A percentile compares a stretch with the other conserved stretches of the same genome.
These are phyloP conservation scores for Neonectria punicea DNA, from an alignment of 2,329 filamentous ascomycete genomes.

Conservation along the genomic window DNA sequence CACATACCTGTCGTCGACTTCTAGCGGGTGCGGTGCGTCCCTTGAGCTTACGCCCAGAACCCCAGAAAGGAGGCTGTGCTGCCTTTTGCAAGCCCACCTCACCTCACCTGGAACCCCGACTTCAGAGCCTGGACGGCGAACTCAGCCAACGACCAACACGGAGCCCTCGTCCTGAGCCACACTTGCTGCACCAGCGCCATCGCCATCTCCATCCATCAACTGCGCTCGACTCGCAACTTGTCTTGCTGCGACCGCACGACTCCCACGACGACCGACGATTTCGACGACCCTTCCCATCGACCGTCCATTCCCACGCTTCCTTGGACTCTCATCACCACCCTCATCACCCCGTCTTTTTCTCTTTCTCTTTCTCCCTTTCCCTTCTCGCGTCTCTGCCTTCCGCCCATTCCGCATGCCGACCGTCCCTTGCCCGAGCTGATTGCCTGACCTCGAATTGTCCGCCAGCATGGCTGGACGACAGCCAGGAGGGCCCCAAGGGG, in stretches of 20 bases:
- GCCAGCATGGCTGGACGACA: constrained; percentile 71
- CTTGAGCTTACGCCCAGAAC: constrained; percentile 23
- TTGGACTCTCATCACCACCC: not conserved
- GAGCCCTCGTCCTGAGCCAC: constrained; percentile 5
- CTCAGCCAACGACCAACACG: constrained; percentile 16
- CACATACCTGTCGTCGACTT: not conserved
- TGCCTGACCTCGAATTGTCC: constrained; percentile 50
- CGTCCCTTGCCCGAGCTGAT: constrained; percentile 42
- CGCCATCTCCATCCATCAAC: constrained; percentile 3
- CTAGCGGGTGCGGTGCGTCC: constrained; percentile 14
- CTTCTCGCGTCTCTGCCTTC: constrained; percentile 20
- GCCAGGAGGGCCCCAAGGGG: constrained; percentile 59
- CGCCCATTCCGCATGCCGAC: constrained; percentile 48
- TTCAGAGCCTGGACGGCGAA: constrained; percentile 21
- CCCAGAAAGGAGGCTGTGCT: constrained; percentile 32
- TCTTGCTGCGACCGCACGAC: constrained; percentile 1
- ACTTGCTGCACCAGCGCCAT: not conserved
- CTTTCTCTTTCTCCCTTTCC: not conserved
- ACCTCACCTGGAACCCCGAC: constrained; percentile 5
- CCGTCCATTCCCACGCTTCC: constrained; percentile 1
- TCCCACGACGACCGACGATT: constrained; percentile 5
- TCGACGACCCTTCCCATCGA: not conserved
- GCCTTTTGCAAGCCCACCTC: constrained; percentile 13
- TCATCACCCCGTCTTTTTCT: constrained; percentile 4
- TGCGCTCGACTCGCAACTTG: not conserved